These are phyloP conservation scores for Microbotryum silenes-acaulis DNA, from an alignment of 1,284 basidiomycete species.

Conservation along the genomic window DNA sequence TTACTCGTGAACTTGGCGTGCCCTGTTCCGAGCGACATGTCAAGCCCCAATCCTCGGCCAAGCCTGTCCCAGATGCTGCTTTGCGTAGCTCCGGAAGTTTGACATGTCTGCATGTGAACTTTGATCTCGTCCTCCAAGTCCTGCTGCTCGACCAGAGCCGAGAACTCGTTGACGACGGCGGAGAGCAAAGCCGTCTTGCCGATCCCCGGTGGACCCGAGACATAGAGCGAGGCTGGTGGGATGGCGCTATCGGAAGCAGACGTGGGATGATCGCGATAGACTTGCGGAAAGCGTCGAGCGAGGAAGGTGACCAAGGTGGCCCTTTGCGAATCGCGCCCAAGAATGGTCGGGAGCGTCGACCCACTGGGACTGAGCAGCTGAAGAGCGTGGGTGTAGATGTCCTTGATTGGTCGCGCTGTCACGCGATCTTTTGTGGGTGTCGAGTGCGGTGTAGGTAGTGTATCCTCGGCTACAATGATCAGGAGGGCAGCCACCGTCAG, in stretches of 20 bases:
- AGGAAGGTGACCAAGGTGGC: conserved; percentile 37
- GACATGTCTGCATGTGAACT: conserved; percentile 42
- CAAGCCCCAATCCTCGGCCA: conserved; percentile 19
- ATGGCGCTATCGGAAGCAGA: not conserved
- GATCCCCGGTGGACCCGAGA: conserved; percentile 45
- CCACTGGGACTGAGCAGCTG: too few species aligned
- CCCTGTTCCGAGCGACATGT: not conserved
- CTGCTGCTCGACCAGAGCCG: conserved; percentile 4
- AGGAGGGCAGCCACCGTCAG: too few species aligned
- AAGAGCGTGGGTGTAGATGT: too few species aligned
- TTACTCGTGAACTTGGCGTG: conserved; percentile 19
- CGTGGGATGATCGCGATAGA: conserved; percentile 6
- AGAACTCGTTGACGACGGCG: conserved; percentile 37
- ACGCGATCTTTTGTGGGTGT: too few species aligned
- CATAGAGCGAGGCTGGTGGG: conserved; percentile 37
- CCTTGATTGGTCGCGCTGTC: too few species aligned
- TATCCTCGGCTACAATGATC: too few species aligned
- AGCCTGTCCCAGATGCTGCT: conserved; percentile 34
- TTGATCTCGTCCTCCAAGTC: conserved; percentile 17
- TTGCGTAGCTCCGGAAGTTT: conserved; percentile 35
- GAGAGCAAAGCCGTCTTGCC: conserved; percentile 44
- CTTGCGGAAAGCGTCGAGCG: conserved; percentile 17
- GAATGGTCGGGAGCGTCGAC: conserved; percentile 11
- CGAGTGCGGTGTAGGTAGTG: too few species aligned
- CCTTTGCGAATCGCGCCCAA: conserved; percentile 39